phyloP scores from a whole-genome alignment of 2,329 filamentous ascomycete species.

The Aspergillus texensis region DNA sequence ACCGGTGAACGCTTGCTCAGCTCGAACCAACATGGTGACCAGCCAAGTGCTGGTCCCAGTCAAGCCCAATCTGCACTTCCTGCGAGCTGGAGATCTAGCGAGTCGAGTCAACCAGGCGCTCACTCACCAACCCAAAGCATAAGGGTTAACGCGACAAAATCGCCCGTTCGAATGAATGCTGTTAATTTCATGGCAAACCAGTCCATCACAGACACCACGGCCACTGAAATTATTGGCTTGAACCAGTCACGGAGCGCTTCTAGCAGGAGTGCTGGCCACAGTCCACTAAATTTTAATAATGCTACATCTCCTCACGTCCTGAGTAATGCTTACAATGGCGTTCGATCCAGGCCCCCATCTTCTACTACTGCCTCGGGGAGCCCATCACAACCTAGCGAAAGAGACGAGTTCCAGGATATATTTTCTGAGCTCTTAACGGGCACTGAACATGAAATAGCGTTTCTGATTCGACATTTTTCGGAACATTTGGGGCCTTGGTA shows the following conservation, averaged over 20 bases:
- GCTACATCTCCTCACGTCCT: background rate
- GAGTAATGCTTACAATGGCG: background rate
- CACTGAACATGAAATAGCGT: constrained; percentile 42
- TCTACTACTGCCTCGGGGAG: constrained; percentile 15
- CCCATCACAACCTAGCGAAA: constrained; percentile 26
- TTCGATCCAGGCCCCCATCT: constrained; percentile 8
- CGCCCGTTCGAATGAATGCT: background rate
- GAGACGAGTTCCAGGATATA: constrained; percentile 37
- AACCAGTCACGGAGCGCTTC: constrained; percentile 9
- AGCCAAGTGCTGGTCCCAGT: background rate
- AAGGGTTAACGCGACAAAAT: background rate
- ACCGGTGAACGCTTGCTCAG: background rate
- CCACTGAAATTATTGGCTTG: background rate
- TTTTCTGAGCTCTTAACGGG: constrained; percentile 41
- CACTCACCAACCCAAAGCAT: background rate
- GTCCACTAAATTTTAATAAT: constrained; percentile 5
- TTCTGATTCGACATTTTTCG: constrained; percentile 41
- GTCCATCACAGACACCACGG: background rate
- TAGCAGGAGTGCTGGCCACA: constrained; percentile 4
- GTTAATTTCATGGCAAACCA: background rate
- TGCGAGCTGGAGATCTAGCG: background rate
- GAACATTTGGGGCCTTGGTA: constrained; percentile 41
- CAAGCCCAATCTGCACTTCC: background rate
- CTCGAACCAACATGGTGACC: background rate
- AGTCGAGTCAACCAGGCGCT: background rate